These are phyloP conservation scores for Nicotiana sylvestris DNA, from an alignment of 257 asterid genomes.

Conservation along the genomic window DNA sequence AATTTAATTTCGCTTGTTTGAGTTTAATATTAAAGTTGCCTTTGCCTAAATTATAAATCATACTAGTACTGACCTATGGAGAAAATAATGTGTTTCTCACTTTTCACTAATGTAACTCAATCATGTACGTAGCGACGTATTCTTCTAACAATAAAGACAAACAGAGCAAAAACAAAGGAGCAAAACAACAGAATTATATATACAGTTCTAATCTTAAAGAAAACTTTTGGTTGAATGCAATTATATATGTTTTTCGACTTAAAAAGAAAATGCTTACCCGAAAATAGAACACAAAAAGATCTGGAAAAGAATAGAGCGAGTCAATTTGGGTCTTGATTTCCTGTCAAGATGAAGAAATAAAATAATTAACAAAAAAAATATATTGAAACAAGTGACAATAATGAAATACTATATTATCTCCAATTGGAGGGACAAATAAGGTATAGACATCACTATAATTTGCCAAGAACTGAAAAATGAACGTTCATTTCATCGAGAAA, in stretches of 20 bases:
- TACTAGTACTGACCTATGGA: too few relatives aligned
- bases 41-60: too few relatives aligned
- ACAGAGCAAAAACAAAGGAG: not conserved
- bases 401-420: not conserved
- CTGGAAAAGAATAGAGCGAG: constrained; percentile 48
- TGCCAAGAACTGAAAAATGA: not conserved
- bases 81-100: not conserved
- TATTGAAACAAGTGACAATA: not conserved
- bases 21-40: too few relatives aligned
- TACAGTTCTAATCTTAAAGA: too few relatives aligned
- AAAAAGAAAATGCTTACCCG: constrained; percentile 44
- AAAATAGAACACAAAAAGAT: constrained; percentile 68
- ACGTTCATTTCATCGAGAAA: not conserved
- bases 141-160: not conserved
- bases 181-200: too few relatives aligned
- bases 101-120: too few relatives aligned
- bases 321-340: constrained; percentile 61
- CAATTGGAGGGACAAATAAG: not conserved
- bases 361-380: not conserved
- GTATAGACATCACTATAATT: not conserved
- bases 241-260: not conserved
- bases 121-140: too few relatives aligned
- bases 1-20: too few relatives aligned
- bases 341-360: constrained; percentile 32
- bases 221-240: not conserved